Base-by-base conservation (phyloP, 805 yeast species). In the Alloascoidea hylecoeti region DNA sequence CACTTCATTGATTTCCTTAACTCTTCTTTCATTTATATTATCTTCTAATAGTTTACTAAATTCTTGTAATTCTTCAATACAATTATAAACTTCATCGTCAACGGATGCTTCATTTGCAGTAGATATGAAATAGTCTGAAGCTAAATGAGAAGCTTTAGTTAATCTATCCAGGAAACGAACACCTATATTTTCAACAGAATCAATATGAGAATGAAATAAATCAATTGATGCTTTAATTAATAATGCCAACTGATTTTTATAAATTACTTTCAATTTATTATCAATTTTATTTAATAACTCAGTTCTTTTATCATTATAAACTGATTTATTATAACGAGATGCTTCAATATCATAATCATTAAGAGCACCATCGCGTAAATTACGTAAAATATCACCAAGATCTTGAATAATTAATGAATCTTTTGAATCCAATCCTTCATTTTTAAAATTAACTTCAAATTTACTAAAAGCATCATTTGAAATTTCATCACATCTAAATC, bases 401-500 rank as follows among this genome's bases (percentile, higher is more conserved):
- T 49, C 46, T 0, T 41, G 44, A n/a, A n/a, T n/a, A 6, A 49
- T 49, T 18, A 52, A 38, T 2, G 34, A 35, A 4, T 46, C 27
- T 5, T 43, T 27, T 4, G 46, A 15, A 13, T 53, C 44, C 15
- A 52, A 46, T 3, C 50, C 54, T 17, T 52, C 45, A 3, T 50
- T 51, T 18, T 53, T 41, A 28, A 68, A 64, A 4, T 54, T 56
- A 0, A 42, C 42, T 19, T 59, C 60, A 47, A 72, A 72, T 14
- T 57, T 56, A 14, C 61, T 59, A 49, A 66, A 70, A 2, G 75
- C 66, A 36, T 64, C 66, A 34, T 64, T 59, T 16, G 79, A 68
- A 36, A 92, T 82, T 56, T 92, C 97, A 51, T 86, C 95, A 55
- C 97, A 89, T 51, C 95, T 76, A 60, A 85, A 89, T 49, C 92